phyloP scores from a whole-genome alignment of 2,329 filamentous ascomycete genomes.

The Epichloe amarillans region DNA sequence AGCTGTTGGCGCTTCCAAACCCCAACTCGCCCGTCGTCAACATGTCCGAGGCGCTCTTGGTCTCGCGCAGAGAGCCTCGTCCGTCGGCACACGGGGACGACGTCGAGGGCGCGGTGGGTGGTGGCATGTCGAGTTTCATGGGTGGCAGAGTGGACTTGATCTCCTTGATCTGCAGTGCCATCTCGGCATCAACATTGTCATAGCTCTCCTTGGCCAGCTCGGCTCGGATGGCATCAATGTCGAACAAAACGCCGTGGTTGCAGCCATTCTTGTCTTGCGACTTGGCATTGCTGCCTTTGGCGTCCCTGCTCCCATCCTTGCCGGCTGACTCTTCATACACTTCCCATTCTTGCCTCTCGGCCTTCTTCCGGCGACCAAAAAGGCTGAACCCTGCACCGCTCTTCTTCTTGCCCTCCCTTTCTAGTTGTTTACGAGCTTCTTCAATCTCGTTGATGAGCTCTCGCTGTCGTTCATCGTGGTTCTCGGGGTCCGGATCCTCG shows the following conservation, averaged over 20 bases:
- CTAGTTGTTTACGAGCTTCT: constrained; percentile 76
- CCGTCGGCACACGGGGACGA: constrained; percentile 11
- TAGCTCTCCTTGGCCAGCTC: constrained; percentile 57
- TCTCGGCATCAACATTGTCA: constrained; percentile 35
- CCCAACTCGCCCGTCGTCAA: constrained; percentile 11
- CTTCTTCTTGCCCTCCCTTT: constrained; percentile 60
- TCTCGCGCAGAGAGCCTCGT: constrained; percentile 25
- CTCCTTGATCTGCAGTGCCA: constrained; percentile 55
- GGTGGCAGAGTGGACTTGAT: constrained; percentile 79
- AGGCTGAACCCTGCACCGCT: constrained; percentile 51
- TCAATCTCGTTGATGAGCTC: constrained; percentile 96
- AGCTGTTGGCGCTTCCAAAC: not conserved
- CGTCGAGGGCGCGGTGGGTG: constrained; percentile 18
- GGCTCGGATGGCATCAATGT: constrained; percentile 84
- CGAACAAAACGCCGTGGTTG: constrained; percentile 66
- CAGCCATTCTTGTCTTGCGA: constrained; percentile 31
- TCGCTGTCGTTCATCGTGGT: constrained; percentile 73
- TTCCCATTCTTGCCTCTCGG: constrained; percentile 82
- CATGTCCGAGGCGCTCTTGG: constrained; percentile 30
- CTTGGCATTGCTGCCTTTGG: constrained; percentile 14
- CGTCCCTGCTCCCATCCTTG: constrained; percentile 21
- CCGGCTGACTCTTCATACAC: constrained; percentile 62
- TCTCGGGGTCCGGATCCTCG: constrained; percentile 91
- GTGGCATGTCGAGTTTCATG: constrained; percentile 59
- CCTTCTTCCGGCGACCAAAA: constrained; percentile 71